Conservation (phyloP, 345 rosid species). For the Streptanthus diversifolius region DNA sequence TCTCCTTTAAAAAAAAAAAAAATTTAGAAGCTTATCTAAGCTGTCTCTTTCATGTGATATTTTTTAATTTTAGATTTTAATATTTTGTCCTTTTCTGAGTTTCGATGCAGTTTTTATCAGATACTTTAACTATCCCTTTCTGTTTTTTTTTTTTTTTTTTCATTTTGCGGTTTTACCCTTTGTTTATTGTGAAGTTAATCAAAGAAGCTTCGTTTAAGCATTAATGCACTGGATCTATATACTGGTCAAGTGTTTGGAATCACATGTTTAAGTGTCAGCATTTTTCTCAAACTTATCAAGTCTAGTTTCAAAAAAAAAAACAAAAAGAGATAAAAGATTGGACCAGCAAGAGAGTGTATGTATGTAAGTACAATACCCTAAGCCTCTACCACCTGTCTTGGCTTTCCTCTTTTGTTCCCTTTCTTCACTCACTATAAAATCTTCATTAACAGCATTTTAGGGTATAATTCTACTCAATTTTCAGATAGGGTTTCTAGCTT, state of each 20-base stretch:
- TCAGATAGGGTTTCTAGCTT: not conserved
- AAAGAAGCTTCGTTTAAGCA: slow-evolving; percentile 31
- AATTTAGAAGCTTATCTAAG: slow-evolving; percentile 32
- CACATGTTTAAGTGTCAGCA: slow-evolving; percentile 23
- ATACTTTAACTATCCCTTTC: not conserved
- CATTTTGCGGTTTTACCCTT: not conserved
- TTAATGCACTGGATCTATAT: slow-evolving; percentile 7
- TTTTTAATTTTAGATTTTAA: not conserved
- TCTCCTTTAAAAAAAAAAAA: not conserved
- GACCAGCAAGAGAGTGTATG: slow-evolving; percentile 21
- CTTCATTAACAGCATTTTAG: not conserved
- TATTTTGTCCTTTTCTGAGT: slow-evolving; percentile 27
- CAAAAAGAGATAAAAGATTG: not conserved
- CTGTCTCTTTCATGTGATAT: slow-evolving; percentile 38
- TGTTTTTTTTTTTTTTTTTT: not conserved
- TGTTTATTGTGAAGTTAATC: slow-evolving; percentile 17
- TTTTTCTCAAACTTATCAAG: not conserved
- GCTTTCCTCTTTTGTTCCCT: slow-evolving; percentile 18
- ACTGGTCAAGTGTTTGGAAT: not conserved
- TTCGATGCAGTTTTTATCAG: slow-evolving; percentile 27
- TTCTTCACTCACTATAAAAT: not conserved
- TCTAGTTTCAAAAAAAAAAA: not conserved
- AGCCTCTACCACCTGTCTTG: slow-evolving; percentile 12
- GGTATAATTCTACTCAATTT: not conserved
- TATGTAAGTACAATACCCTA: slow-evolving; percentile 9